These are phyloP conservation scores for Yamadazyma nakazawae DNA, from an alignment of 805 yeast species.

Conservation along the genomic window DNA sequence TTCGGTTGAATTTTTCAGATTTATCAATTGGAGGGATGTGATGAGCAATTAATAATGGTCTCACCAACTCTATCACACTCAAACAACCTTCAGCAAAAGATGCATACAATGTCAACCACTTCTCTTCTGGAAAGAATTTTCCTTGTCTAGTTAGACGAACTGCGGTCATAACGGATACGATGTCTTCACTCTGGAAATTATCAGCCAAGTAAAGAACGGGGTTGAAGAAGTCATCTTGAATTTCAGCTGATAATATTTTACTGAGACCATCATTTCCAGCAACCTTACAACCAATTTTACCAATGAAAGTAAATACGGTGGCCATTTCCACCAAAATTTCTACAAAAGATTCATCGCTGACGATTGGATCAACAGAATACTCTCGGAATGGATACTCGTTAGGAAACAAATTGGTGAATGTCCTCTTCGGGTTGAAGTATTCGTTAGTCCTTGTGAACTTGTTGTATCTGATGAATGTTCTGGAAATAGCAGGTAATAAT, in stretches of 20 bases:
- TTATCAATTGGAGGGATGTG: slow-evolving; percentile 52
- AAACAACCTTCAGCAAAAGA: slow-evolving; percentile 55
- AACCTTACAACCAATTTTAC: slow-evolving; percentile 46
- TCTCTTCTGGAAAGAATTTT: slow-evolving; percentile 59
- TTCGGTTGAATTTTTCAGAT: slow-evolving; percentile 53
- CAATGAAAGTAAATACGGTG: slow-evolving; percentile 53
- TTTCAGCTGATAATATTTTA: slow-evolving; percentile 32
- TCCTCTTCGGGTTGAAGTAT: slow-evolving; percentile 55
- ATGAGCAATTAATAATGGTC: slow-evolving; percentile 46
- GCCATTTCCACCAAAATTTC: slow-evolving; percentile 72
- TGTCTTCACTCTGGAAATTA: slow-evolving; percentile 42
- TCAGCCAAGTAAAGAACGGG: slow-evolving; percentile 39
- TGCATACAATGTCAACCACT: slow-evolving; percentile 71
- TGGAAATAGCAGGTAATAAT: slow-evolving; percentile 52
- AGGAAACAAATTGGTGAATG: slow-evolving; percentile 70
- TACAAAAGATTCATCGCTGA: slow-evolving; percentile 63
- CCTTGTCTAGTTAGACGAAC: slow-evolving; percentile 51
- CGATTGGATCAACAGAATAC: slow-evolving; percentile 67
- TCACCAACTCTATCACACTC: slow-evolving; percentile 50
- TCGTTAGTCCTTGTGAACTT: slow-evolving; percentile 46
- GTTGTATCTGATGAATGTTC: slow-evolving; percentile 50
- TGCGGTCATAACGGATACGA: slow-evolving; percentile 43
- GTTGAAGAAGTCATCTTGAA: slow-evolving; percentile 37
- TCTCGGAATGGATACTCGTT: slow-evolving; percentile 60
- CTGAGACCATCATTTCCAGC: slow-evolving; percentile 43